A percentile compares a stretch with the other conserved stretches of the same genome.
Evolutionary conservation across 805 yeast species (phyloP).

Genomic region (Candida orba): DNA sequence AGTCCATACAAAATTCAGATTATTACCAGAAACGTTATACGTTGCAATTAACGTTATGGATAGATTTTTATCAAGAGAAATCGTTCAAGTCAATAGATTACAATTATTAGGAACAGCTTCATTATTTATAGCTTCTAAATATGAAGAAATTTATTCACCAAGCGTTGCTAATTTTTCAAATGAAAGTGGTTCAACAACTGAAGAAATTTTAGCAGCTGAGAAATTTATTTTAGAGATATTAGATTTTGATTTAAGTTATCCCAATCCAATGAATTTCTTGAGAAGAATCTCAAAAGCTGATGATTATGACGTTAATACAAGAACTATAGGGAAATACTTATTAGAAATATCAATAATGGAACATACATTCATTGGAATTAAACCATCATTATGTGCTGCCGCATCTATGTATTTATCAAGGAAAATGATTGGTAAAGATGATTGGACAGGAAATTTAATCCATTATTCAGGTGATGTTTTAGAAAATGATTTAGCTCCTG

Average conservation of each 20-base stretch:
- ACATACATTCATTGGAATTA: constrained; percentile 65
- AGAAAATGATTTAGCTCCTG: constrained; percentile 62
- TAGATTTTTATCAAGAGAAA: constrained; percentile 70
- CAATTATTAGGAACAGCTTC: constrained; percentile 86
- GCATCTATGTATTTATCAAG: constrained; percentile 85
- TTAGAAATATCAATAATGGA: constrained; percentile 77
- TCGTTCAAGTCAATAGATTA: constrained; percentile 70
- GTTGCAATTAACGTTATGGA: constrained; percentile 84
- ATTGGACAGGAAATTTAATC: constrained; percentile 81
- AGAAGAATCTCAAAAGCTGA: constrained; percentile 92
- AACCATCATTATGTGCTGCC: constrained; percentile 82
- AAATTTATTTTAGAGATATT: constrained; percentile 68
- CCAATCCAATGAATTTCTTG: constrained; percentile 89
- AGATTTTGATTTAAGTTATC: constrained; percentile 73
- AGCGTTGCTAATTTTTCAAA: constrained; percentile 80
- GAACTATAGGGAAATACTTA: constrained; percentile 85
- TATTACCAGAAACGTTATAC: constrained; percentile 81
- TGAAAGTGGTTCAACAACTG: constrained; percentile 75
- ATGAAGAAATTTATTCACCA: constrained; percentile 89
- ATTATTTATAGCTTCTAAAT: constrained; percentile 83
- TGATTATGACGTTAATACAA: constrained; percentile 81
- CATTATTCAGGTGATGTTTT: constrained; percentile 90
- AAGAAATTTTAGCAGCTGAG: constrained; percentile 81
- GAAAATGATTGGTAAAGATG: constrained; percentile 59
- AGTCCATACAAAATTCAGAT: constrained; percentile 75